Base-by-base conservation (phyloP, 345 rosid species). In the Rhizophora apiculata region DNA sequence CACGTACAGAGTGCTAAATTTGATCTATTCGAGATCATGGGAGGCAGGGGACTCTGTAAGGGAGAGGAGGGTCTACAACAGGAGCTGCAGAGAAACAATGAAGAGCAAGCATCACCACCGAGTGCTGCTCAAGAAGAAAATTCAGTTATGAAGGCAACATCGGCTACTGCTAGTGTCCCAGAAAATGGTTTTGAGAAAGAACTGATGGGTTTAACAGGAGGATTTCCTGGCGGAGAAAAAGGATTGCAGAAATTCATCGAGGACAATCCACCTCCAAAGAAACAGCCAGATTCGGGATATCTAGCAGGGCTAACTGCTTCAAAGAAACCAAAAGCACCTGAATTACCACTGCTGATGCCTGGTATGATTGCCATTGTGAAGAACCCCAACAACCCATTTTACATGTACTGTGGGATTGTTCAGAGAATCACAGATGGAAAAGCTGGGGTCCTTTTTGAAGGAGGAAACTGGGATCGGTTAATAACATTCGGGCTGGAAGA, bases 401-500 rank as follows among this genome's bases (percentile, higher is more conserved):
- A 89, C 82, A 89, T 84, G 97, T 91, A 89, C 71, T 86, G 93
- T 37, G 60, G 60, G 30, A 87, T 95, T 57, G 96, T 91, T 66
- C 99, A 91, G 82, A 76, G 97, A 61, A 94, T 94, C 73, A 88
- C 96, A 0, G 97, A 94, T 73, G 98, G 96, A 5, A 91, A 87
- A 75, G 96, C 96, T 1, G 97, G 96, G 51, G 96, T 94, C 18
- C 77, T 89, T 68, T 86, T 94, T 6, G 96, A 91, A 78, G 96
- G 99, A 75, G 96, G 99, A 61, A 87, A 79, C 69, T 86, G 96
- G 96, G 96, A 91, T 73, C 83, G 87, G 58, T 65, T 94, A 70
- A 81, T 91, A 8, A 88, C 97, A 16, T 87, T 89, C 81, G 75
- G 88, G 68, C 88, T 89, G 32, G 93, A 89, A 56, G 96, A 89